Percentiles rank a stretch among this genome's conserved stretches.
Conservation (phyloP, 495 filamentous ascomycete species). For the Daldinia concentrica region DNA sequence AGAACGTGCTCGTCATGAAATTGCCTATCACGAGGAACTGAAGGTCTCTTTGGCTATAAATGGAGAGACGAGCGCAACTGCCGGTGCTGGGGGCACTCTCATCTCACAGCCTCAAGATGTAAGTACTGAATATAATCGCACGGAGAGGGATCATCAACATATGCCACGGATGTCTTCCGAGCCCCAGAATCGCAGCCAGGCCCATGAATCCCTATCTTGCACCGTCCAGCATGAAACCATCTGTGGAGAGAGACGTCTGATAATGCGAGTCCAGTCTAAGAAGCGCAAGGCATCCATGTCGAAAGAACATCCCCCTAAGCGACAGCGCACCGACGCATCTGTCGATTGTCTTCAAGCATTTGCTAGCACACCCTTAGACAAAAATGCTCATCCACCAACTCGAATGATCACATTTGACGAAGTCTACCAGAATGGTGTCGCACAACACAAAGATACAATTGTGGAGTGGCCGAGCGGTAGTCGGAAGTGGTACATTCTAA, state of each 20-base stretch:
- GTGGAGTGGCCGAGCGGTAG: constrained; percentile 48
- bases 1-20: constrained; percentile 6
- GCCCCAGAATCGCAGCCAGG: not conserved
- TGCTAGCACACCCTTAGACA: not conserved
- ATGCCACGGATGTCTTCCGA: not conserved
- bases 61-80: not conserved
- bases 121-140: constrained; percentile 6
- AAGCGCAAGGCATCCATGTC: constrained; percentile 20
- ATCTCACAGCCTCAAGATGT: constrained; percentile 17
- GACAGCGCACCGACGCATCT: constrained; percentile 18
- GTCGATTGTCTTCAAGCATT: constrained; percentile 19
- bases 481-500: constrained; percentile 52
- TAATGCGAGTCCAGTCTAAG: constrained; percentile 32
- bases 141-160: not conserved
- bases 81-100: not conserved
- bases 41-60: not conserved
- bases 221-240: constrained; percentile 15
- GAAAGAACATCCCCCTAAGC: constrained; percentile 14
- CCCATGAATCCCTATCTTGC: constrained; percentile 23
- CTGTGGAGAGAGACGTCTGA: constrained; percentile 22
- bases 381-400: not conserved
- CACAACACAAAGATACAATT: constrained; percentile 54
- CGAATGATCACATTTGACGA: constrained; percentile 52
- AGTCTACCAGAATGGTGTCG: constrained; percentile 50
- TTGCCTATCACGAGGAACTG: constrained; percentile 2